Percentiles rank a stretch among this genome's conserved stretches.
These are phyloP conservation scores for Taphrina pruni DNA, from an alignment of 1,139 yeast species.

Conservation along the genomic window DNA sequence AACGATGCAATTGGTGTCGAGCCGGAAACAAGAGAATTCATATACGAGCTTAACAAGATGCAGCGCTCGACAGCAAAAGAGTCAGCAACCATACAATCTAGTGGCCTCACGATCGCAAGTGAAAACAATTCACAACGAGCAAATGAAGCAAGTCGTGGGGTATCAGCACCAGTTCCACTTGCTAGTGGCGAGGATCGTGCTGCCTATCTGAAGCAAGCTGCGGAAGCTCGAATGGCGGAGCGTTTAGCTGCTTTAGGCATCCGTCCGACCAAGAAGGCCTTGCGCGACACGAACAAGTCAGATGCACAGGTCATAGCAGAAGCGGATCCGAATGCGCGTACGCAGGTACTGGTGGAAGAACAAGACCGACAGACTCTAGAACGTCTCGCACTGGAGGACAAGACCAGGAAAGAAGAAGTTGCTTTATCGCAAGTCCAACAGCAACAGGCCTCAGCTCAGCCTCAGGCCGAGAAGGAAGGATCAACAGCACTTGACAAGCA, in stretches of 20 bases:
- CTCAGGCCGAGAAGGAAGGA: neutral
- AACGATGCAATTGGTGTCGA: slow-evolving; percentile 83
- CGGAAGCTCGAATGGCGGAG: slow-evolving; percentile 87
- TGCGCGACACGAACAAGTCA: slow-evolving; percentile 1
- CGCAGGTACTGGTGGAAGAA: slow-evolving; percentile 24
- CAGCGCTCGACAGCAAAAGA: neutral
- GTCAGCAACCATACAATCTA: neutral
- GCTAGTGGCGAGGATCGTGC: slow-evolving; percentile 66
- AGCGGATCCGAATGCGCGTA: slow-evolving; percentile 47
- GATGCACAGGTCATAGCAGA: slow-evolving; percentile 37
- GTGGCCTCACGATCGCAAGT: slow-evolving; percentile 25
- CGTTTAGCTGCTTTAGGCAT: slow-evolving; percentile 85
- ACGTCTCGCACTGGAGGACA: slow-evolving; percentile 43
- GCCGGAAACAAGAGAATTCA: slow-evolving; percentile 68
- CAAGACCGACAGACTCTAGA: slow-evolving; percentile 40
- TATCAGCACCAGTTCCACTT: slow-evolving; percentile 15
- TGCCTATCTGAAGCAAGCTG: slow-evolving; percentile 86
- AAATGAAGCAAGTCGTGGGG: neutral
- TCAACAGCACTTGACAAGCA: neutral
- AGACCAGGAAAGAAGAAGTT: slow-evolving; percentile 4
- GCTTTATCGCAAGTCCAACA: slow-evolving; percentile 45
- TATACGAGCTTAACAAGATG: slow-evolving; percentile 59
- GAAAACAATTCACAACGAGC: neutral
- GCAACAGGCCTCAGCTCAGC: slow-evolving; percentile 38
- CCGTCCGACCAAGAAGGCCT: slow-evolving; percentile 51